A percentile compares a stretch with the other conserved stretches of the same genome.
Evolutionary conservation across 2,329 filamentous ascomycete genomes (phyloP).

Genomic region (Diplodia mutila): DNA sequence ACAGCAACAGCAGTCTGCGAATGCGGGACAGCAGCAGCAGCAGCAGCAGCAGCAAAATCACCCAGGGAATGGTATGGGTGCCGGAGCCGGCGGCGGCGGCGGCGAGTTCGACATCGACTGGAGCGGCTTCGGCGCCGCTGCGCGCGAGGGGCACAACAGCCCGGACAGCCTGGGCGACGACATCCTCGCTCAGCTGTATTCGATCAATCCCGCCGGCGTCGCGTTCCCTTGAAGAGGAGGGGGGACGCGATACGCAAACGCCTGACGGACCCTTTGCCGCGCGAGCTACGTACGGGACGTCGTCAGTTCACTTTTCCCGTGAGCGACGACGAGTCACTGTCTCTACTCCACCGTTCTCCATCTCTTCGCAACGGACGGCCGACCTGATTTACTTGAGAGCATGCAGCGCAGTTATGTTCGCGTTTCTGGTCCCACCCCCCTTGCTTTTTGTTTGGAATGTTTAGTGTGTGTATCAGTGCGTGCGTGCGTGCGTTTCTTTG

Average conservation of each 20-base stretch:
- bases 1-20: background rate
- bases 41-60: background rate
- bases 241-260: background rate
- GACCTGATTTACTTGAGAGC: background rate
- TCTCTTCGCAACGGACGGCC: conserved; percentile 13
- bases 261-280: background rate
- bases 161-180: conserved; percentile 24
- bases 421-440: background rate
- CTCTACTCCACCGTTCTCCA: background rate
- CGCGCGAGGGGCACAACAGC: conserved; percentile 11
- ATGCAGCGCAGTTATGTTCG: background rate
- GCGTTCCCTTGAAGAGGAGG: conserved; percentile 14
- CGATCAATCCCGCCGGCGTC: conserved; percentile 20
- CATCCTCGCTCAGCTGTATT: conserved; percentile 24
- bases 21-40: background rate
- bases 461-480: background rate
- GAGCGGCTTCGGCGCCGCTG: conserved; percentile 13
- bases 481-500: background rate
- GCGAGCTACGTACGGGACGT: background rate
- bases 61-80: background rate
- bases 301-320: background rate
- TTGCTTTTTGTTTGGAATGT: background rate
- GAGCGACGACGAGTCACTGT: background rate
- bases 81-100: background rate
- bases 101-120: conserved; percentile 19